Percentiles rank a stretch among this genome's conserved stretches.
phyloP scores from a whole-genome alignment of 371 early-diverging fungal genomes.

The Apophysomyces sp. region DNA sequence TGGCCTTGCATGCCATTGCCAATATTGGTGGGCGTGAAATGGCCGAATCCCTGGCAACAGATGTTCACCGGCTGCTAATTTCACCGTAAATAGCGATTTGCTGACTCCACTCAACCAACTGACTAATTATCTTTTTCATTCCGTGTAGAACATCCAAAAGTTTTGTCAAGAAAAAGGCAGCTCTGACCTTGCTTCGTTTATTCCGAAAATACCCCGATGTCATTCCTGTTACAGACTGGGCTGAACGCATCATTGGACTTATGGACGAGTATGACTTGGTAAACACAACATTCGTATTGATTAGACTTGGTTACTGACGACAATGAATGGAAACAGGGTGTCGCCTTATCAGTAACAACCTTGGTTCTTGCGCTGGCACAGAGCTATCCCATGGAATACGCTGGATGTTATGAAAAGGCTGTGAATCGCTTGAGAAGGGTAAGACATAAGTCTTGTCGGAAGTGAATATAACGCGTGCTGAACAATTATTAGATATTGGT shows the following conservation, averaged over 20 bases:
- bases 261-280: conserved; percentile 90
- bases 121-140: conserved; percentile 2
- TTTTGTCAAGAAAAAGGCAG: conserved; percentile 97
- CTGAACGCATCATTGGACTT: conserved; percentile 71
- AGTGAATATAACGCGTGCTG: conserved; percentile 1
- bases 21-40: conserved; percentile 92
- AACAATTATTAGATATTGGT: conserved; percentile 67
- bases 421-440: conserved; percentile 81
- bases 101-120: conserved; percentile 23
- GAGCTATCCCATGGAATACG: conserved; percentile 80
- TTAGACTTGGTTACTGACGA: not conserved
- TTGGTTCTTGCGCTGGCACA: conserved; percentile 88
- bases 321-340: conserved; percentile 60
- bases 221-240: conserved; percentile 90
- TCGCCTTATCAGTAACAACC: conserved; percentile 80
- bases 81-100: conserved; percentile 62
- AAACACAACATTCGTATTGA: conserved; percentile 13
- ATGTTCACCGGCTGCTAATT: conserved; percentile 83
- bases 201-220: conserved; percentile 90
- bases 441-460: conserved; percentile 11
- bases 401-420: conserved; percentile 72
- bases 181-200: conserved; percentile 86
- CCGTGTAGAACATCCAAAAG: conserved; percentile 62
- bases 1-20: conserved; percentile 94
- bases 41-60: conserved; percentile 81